Evolutionary conservation across 2,329 filamentous ascomycete species (phyloP).

Genomic region (Fusarium concolor): DNA sequence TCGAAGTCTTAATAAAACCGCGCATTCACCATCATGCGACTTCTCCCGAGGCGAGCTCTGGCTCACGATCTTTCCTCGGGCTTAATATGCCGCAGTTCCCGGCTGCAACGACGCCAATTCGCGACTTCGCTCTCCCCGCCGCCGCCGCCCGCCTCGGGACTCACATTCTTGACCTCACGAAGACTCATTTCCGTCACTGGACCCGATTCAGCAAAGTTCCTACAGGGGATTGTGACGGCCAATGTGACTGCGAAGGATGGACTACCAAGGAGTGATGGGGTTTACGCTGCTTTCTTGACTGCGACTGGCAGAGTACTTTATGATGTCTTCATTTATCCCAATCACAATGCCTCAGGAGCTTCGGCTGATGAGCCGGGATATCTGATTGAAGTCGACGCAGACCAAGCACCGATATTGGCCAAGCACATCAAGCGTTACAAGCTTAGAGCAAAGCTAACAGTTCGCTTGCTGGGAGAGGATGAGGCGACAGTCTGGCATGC

Average conservation of each 20-base stretch:
- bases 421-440: constrained; percentile 88
- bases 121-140: constrained; percentile 50
- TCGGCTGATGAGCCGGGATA: constrained; percentile 54
- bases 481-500: constrained; percentile 78
- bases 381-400: constrained; percentile 84
- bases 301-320: constrained; percentile 85
- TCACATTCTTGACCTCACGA: constrained; percentile 75
- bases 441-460: constrained; percentile 80
- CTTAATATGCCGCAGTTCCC: constrained; percentile 49
- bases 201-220: constrained; percentile 81
- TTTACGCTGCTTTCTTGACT: constrained; percentile 88
- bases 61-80: constrained; percentile 28
- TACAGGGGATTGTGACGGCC: constrained; percentile 88
- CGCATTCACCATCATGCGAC: constrained; percentile 38
- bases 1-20: constrained; percentile 14
- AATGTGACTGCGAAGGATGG: constrained; percentile 54
- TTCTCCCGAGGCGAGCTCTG: constrained; percentile 41
- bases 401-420: constrained; percentile 69
- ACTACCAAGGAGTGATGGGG: constrained; percentile 59
- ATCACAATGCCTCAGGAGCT: constrained; percentile 50
- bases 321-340: constrained; percentile 90
- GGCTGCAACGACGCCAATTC: constrained; percentile 50
- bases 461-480: constrained; percentile 72
- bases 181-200: constrained; percentile 84
- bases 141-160: constrained; percentile 58